Conservation (phyloP, 106 monocot species). For the Alisma plantagoaquatica region DNA sequence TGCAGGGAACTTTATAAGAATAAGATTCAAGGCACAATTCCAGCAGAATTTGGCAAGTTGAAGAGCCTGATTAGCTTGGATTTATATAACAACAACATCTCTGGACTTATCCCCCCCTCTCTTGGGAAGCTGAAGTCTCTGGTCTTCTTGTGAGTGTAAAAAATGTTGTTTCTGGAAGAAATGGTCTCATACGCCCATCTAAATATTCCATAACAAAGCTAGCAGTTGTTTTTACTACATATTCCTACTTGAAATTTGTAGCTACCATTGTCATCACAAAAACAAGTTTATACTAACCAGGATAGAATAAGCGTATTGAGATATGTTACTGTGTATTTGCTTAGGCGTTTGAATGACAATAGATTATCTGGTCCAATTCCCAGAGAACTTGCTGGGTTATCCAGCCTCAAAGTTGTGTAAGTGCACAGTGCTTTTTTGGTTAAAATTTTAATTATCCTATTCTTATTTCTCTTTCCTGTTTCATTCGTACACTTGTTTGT, state of each 20-base stretch:
- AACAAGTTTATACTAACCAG: too few species aligned
- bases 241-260: too few species aligned
- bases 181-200: too few species aligned
- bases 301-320: too few species aligned
- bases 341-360: conserved; percentile 72
- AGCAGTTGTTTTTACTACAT: too few species aligned
- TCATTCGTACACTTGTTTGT: not conserved
- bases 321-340: not conserved
- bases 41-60: conserved; percentile 70
- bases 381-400: conserved; percentile 50
- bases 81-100: conserved; percentile 94
- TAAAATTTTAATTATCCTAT: not conserved
- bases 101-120: conserved; percentile 69
- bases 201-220: too few species aligned
- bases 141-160: conserved; percentile 73
- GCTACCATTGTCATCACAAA: too few species aligned
- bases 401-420: conserved; percentile 92
- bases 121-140: conserved; percentile 87
- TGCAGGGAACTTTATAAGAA: conserved; percentile 87
- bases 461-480: not conserved
- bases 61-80: conserved; percentile 89
- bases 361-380: conserved; percentile 61
- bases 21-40: conserved; percentile 80
- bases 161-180: too few species aligned
- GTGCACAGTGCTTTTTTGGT: conserved; percentile 8